phyloP scores from a whole-genome alignment of 1,284 basidiomycete species.

The Lentinula novae-zelandiae region DNA sequence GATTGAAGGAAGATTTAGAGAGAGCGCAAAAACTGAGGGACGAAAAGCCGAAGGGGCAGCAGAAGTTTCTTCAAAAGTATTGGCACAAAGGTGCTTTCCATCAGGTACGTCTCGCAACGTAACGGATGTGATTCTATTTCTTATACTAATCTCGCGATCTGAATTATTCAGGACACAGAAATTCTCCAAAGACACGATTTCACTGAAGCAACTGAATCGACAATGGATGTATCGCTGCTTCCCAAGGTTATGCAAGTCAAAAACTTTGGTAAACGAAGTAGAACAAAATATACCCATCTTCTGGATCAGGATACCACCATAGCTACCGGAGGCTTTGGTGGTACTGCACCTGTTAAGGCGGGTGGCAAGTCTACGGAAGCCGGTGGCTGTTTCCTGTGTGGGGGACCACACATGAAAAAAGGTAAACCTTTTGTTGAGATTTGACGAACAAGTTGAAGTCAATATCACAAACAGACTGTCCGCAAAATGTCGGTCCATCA shows the following conservation, averaged over 20 bases:
- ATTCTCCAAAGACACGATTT: conserved; percentile 84
- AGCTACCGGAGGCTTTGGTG: conserved; percentile 65
- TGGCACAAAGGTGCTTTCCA: conserved; percentile 99
- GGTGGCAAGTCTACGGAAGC: conserved; percentile 54
- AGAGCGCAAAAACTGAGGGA: conserved; percentile 76
- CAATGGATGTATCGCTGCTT: conserved; percentile 80
- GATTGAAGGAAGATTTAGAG: conserved; percentile 88
- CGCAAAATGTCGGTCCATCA: conserved; percentile 56
- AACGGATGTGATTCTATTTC: background rate
- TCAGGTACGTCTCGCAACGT: conserved; percentile 50
- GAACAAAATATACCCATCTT: conserved; percentile 95
- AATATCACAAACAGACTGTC: conserved; percentile 56
- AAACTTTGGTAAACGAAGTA: conserved; percentile 91
- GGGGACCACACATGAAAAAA: conserved; percentile 87
- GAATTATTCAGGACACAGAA: conserved; percentile 72
- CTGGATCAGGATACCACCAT: conserved; percentile 90
- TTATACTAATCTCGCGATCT: background rate
- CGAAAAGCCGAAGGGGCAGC: conserved; percentile 83
- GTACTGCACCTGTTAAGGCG: conserved; percentile 46
- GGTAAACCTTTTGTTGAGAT: conserved; percentile 36
- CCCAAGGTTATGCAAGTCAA: conserved; percentile 97
- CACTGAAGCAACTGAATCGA: conserved; percentile 84
- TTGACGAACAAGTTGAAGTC: background rate
- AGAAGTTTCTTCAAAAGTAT: conserved; percentile 96
- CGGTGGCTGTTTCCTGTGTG: conserved; percentile 87